Percentiles rank a stretch among this genome's conserved stretches.
phyloP scores from a whole-genome alignment of 177 flowering plant species.

The Vitis hybrid region DNA sequence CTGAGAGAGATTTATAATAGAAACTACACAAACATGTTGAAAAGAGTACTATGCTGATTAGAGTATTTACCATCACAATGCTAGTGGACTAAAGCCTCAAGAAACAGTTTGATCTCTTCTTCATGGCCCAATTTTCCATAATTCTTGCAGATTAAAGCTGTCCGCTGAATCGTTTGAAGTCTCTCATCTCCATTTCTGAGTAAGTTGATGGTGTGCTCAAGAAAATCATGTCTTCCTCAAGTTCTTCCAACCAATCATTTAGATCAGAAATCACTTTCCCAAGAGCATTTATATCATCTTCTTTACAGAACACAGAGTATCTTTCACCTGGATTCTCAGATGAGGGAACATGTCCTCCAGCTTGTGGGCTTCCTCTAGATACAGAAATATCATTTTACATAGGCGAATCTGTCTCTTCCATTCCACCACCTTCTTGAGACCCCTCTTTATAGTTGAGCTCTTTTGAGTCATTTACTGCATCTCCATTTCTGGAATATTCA shows the following conservation, averaged over 20 bases:
- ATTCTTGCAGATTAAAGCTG: conserved; percentile 55
- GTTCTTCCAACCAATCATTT: conserved; percentile 48
- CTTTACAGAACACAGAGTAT: background rate
- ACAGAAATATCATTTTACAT: background rate
- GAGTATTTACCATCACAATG: background rate
- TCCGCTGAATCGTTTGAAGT: conserved; percentile 48
- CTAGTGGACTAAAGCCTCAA: conserved; percentile 21
- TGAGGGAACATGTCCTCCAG: background rate
- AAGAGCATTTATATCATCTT: conserved; percentile 22
- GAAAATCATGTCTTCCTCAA: conserved; percentile 54
- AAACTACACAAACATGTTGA: background rate
- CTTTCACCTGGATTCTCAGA: background rate
- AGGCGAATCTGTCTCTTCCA: background rate
- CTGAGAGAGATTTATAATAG: background rate
- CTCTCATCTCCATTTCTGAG: conserved; percentile 56
- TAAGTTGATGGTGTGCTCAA: conserved; percentile 51
- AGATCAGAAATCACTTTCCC: conserved; percentile 32
- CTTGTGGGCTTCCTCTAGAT: background rate
- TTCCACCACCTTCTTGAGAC: background rate
- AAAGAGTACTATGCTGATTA: too few species aligned
- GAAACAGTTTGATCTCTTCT: conserved; percentile 18
- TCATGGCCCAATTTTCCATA: conserved; percentile 38
- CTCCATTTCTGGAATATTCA: conserved; percentile 9
- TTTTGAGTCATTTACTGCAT: background rate
- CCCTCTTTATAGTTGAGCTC: background rate